phyloP scores from a whole-genome alignment of 345 rosid genomes.

The Gossypioides kirkii region DNA sequence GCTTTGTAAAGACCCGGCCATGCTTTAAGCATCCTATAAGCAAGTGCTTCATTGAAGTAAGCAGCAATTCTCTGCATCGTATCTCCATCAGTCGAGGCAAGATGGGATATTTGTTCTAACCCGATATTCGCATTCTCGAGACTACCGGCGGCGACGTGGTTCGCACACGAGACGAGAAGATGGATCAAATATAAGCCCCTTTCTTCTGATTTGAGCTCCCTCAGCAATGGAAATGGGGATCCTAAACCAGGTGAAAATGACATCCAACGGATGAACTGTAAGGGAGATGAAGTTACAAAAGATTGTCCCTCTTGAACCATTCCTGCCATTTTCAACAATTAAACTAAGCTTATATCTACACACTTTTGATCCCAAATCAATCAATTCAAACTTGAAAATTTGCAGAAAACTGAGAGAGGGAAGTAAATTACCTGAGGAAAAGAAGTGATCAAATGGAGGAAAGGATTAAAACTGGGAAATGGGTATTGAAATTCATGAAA shows the following conservation, averaged over 20 bases:
- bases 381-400: background rate
- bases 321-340: conserved; percentile 27
- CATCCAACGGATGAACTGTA: conserved; percentile 53
- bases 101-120: conserved; percentile 62
- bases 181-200: conserved; percentile 61
- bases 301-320: conserved; percentile 56
- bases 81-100: conserved; percentile 65
- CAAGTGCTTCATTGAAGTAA: conserved; percentile 67
- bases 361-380: background rate
- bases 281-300: conserved; percentile 45
- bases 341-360: conserved; percentile 9
- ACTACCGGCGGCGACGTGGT: conserved; percentile 54
- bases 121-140: conserved; percentile 57
- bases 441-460: conserved; percentile 17
- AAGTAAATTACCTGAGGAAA: conserved; percentile 23
- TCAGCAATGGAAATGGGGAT: conserved; percentile 53
- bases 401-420: conserved; percentile 10
- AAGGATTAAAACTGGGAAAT: conserved; percentile 21
- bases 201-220: conserved; percentile 60
- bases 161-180: conserved; percentile 51
- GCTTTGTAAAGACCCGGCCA: conserved; percentile 76
- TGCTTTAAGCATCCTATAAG: conserved; percentile 55
- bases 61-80: conserved; percentile 71
- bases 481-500: conserved; percentile 27
- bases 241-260: conserved; percentile 58